Evolutionary conservation across 305 asterid genomes (phyloP).

Genomic region (Fraxinus greggii): DNA sequence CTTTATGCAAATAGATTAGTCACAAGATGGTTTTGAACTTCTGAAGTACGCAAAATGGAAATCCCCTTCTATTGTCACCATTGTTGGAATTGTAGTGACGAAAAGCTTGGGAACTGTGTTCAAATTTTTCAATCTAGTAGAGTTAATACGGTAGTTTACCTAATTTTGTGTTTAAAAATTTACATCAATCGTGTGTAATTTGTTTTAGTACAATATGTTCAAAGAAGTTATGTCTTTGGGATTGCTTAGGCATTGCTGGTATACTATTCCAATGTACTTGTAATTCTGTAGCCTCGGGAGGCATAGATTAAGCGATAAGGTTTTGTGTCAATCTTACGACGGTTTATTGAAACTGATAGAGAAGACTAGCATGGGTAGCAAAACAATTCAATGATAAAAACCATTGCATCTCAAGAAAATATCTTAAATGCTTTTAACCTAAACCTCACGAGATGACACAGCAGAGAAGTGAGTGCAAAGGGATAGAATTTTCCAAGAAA

Average conservation of each 20-base stretch:
- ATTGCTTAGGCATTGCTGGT: neutral
- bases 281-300: neutral
- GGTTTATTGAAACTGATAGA: neutral
- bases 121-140: neutral
- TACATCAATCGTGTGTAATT: neutral
- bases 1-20: slow-evolving; percentile 30
- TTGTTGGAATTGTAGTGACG: neutral
- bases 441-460: neutral
- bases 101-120: neutral
- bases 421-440: neutral
- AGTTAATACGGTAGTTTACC: neutral
- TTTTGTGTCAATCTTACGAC: neutral
- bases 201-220: neutral
- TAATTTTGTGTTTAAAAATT: neutral
- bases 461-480: neutral
- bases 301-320: neutral
- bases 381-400: neutral
- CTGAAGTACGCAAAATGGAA: neutral
- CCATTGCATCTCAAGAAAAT: neutral
- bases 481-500: neutral
- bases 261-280: neutral
- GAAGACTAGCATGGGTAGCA: neutral
- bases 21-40: neutral
- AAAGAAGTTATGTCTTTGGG: neutral
- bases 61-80: neutral